phyloP scores from a whole-genome alignment of 1,284 basidiomycete genomes.

The Abortiporus biennis region DNA sequence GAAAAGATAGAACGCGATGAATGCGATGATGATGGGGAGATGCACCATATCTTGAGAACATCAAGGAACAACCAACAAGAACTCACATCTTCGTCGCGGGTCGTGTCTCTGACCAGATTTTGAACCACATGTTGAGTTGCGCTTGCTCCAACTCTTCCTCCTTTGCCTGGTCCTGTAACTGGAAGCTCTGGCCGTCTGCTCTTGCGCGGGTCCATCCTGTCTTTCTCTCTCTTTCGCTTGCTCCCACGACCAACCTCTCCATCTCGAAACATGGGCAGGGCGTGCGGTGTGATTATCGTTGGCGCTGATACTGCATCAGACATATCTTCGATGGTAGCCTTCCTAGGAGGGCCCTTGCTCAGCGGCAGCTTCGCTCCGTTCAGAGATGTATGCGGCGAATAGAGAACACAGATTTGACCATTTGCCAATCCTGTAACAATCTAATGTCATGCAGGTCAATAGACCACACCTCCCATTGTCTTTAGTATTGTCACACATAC shows the following conservation, averaged over 20 bases:
- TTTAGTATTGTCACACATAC: conserved; percentile 33
- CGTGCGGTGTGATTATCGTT: conserved; percentile 86
- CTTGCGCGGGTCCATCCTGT: conserved; percentile 84
- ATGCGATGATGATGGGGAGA: too few species aligned
- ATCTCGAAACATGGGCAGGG: conserved; percentile 85
- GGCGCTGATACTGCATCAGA: conserved; percentile 77
- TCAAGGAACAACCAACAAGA: too few species aligned
- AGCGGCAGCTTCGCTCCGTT: conserved; percentile 90
- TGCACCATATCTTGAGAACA: too few species aligned
- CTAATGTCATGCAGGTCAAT: conserved; percentile 30
- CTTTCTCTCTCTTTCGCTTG: conserved; percentile 85
- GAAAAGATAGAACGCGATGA: too few species aligned
- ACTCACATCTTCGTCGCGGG: conserved; percentile 90
- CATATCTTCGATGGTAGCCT: conserved; percentile 76
- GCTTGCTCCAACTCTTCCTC: conserved; percentile 91
- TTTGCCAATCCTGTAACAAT: conserved; percentile 85
- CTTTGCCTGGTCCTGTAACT: conserved; percentile 84
- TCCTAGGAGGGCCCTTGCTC: conserved; percentile 68
- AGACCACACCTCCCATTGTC: too few species aligned
- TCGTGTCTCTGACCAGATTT: conserved; percentile 84
- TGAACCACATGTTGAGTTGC: conserved; percentile 95
- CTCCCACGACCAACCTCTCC: conserved; percentile 67
- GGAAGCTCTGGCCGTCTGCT: conserved; percentile 89
- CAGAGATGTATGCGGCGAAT: conserved; percentile 81
- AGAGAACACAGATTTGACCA: conserved; percentile 84